Evolutionary conservation across 1,139 yeast genomes (phyloP).

Genomic region (Blastobotrys persicus): DNA sequence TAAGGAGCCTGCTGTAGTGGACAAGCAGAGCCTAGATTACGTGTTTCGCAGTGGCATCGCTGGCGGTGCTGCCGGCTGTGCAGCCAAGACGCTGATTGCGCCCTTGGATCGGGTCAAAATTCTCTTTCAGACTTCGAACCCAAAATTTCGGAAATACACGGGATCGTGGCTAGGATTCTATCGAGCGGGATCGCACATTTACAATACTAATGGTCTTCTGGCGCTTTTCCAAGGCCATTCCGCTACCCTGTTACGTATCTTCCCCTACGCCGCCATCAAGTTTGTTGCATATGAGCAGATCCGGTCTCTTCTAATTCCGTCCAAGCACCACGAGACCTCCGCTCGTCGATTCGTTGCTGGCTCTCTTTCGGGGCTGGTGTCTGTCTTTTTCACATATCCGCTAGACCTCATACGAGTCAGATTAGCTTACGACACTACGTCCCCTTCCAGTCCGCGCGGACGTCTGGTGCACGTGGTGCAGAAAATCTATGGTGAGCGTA

Average conservation of each 20-base stretch:
- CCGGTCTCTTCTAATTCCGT: slow-evolving; percentile 73
- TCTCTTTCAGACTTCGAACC: slow-evolving; percentile 90
- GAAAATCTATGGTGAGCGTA: slow-evolving; percentile 58
- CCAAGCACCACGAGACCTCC: slow-evolving; percentile 71
- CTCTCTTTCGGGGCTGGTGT: slow-evolving; percentile 76
- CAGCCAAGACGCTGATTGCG: slow-evolving; percentile 92
- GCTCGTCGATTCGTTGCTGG: slow-evolving; percentile 83
- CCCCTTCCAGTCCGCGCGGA: slow-evolving; percentile 40
- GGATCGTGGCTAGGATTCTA: slow-evolving; percentile 78
- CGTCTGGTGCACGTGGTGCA: slow-evolving; percentile 53
- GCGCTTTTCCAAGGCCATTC: slow-evolving; percentile 96
- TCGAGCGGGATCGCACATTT: slow-evolving; percentile 67
- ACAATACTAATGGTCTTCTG: slow-evolving; percentile 63
- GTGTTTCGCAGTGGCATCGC: slow-evolving; percentile 82
- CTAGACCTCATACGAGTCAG: slow-evolving; percentile 86
- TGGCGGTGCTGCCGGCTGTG: slow-evolving; percentile 94
- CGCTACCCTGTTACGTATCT: slow-evolving; percentile 83
- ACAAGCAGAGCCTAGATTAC: slow-evolving; percentile 63
- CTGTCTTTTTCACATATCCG: slow-evolving; percentile 91
- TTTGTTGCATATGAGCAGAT: slow-evolving; percentile 97
- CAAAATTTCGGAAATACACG: slow-evolving; percentile 75
- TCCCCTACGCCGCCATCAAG: slow-evolving; percentile 96
- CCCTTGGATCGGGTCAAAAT: slow-evolving; percentile 95
- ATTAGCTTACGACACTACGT: slow-evolving; percentile 75
- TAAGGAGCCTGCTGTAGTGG: slow-evolving; percentile 1